Evolutionary conservation across 768 basidiomycete genomes (phyloP).

Genomic region (Mycena galericulata): DNA sequence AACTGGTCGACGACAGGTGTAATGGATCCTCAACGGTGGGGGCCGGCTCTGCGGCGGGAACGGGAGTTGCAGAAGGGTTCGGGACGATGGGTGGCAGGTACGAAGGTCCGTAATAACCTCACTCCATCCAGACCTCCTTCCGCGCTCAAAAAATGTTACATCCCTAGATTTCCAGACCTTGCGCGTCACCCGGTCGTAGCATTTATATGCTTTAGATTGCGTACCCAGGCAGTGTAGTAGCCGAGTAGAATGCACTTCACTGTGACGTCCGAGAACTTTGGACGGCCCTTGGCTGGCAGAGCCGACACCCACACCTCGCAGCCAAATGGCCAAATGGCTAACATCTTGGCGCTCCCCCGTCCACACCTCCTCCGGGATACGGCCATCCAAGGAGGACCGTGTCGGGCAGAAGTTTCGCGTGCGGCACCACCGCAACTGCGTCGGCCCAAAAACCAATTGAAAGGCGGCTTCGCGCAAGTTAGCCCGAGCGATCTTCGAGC

Average conservation of each 20-base stretch:
- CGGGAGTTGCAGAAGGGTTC: neutral
- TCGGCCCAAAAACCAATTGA: constrained; percentile 9
- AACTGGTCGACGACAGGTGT: too few relatives aligned
- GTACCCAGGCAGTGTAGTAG: neutral
- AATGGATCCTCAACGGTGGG: neutral
- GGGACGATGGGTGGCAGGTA: constrained; percentile 10
- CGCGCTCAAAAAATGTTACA: constrained; percentile 9
- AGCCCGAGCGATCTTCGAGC: too few relatives aligned
- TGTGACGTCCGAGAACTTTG: neutral
- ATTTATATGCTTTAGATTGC: neutral
- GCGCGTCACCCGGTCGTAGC: neutral
- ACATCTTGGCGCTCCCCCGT: neutral
- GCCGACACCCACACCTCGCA: neutral
- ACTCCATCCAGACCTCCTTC: neutral
- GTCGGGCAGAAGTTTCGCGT: constrained; percentile 11
- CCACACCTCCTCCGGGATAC: constrained; percentile 10
- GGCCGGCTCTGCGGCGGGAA: too few relatives aligned
- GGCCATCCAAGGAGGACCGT: neutral
- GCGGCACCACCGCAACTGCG: neutral
- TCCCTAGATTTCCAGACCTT: constrained; percentile 7
- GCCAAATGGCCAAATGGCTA: constrained; percentile 5
- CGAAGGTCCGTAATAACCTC: constrained; percentile 6
- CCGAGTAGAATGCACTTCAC: constrained; percentile 1
- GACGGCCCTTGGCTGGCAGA: neutral
- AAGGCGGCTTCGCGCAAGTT: neutral